Base-by-base conservation (phyloP, 768 basidiomycete species). In the Naganishia randhawae region DNA sequence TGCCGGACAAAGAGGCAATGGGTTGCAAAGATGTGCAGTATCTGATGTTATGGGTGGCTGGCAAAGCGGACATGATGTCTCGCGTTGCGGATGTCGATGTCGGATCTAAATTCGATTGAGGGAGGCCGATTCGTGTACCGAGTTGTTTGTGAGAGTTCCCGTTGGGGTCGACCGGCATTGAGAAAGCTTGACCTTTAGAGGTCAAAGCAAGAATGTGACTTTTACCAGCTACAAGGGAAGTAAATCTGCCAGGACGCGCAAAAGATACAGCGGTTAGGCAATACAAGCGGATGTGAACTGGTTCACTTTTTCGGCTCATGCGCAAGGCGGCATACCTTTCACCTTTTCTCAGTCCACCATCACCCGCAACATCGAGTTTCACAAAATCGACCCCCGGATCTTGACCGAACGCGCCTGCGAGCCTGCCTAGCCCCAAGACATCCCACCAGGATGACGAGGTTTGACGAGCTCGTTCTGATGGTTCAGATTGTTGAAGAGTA, bases 91-190 rank as follows among this genome's bases (percentile, higher is more conserved):
- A 85, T 72, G 63, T 7, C 52, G 73, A n/a, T 31, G 71, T 72
- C 68, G 71, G 63, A 27, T 54, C 48, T 61, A 69, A 1, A 50
- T 39, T 16, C 27, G 81, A 73, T 37, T 78, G 77, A 1, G 89
- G 82, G 57, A 85, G 81, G 55, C 88, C 83, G 69, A 85, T 85
- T 32, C 87, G 85, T 72, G 89, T 83, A 8, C 92, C 93, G 9
- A 97, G 86, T 76, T 96, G 93, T 0, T 90, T 89, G 75, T 87
- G 85, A 0, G 84, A 81, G 79, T 97, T 97, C 32, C 89, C 92
- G 10, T 84, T 77, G 71, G 86, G 85, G 71, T 85, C 85, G 50
- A 90, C 82, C 0, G 93, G 90, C 74, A 91, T 86, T 2, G 87
- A 85, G 76, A 89, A 92, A 5, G 89, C 84, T 53, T 91, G 88